Conservation (phyloP, 352 stramenopile genomes). For the Globisporangium middletonii region DNA sequence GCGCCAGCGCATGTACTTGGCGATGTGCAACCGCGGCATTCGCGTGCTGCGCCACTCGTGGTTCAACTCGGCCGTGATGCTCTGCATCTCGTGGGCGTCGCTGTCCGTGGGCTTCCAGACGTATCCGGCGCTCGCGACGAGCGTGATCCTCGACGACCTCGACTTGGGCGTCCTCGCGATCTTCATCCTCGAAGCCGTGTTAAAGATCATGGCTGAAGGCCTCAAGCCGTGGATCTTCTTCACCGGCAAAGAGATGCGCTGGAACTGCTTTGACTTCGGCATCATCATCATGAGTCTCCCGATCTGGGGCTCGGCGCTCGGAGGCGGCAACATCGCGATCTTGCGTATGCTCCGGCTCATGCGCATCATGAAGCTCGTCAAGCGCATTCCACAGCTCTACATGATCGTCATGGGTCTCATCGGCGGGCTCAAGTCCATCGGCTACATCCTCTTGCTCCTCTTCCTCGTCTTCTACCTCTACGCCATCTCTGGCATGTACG, state of each 20-base stretch:
- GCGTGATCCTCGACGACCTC: slow-evolving; percentile 44
- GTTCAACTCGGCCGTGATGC: slow-evolving; percentile 66
- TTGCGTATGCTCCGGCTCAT: slow-evolving; percentile 83
- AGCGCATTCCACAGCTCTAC: slow-evolving; percentile 85
- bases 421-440: slow-evolving; percentile 81
- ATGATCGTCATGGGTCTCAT: slow-evolving; percentile 91
- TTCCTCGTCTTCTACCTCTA: slow-evolving; percentile 89
- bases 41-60: slow-evolving; percentile 38
- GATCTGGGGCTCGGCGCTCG: slow-evolving; percentile 56
- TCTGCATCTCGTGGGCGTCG: slow-evolving; percentile 76
- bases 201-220: slow-evolving; percentile 81
- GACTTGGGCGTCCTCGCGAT: slow-evolving; percentile 60
- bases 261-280: slow-evolving; percentile 83
- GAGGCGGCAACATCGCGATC: slow-evolving; percentile 72
- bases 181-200: slow-evolving; percentile 68
- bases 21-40: slow-evolving; percentile 33
- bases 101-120: slow-evolving; percentile 80
- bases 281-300: slow-evolving; percentile 80
- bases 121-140: slow-evolving; percentile 43
- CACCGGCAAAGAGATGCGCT: slow-evolving; percentile 58
- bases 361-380: slow-evolving; percentile 89
- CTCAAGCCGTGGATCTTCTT: slow-evolving; percentile 74
- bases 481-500: slow-evolving; percentile 87
- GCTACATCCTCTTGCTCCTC: slow-evolving; percentile 87
- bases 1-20: slow-evolving; percentile 23